phyloP scores from a whole-genome alignment of 2,329 filamentous ascomycete genomes.

The Cladosporium sp. region DNA sequence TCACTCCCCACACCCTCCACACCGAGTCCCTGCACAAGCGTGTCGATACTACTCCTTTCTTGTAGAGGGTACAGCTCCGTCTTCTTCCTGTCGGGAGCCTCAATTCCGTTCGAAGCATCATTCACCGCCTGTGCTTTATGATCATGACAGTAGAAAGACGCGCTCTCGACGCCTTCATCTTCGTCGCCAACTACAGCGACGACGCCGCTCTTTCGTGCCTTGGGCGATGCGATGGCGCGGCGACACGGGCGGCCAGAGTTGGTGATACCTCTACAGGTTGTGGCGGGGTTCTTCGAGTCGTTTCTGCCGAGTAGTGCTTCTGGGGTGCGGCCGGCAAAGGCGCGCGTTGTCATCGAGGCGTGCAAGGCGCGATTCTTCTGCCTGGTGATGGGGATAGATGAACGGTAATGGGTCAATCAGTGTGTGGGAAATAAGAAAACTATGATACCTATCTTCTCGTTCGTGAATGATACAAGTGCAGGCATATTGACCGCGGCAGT shows the following conservation, averaged over 20 bases:
- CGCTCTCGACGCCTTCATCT: constrained; percentile 44
- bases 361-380: not conserved
- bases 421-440: not conserved
- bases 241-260: constrained; percentile 76
- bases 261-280: constrained; percentile 85
- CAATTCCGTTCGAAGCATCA: constrained; percentile 18
- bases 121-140: constrained; percentile 74
- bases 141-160: constrained; percentile 83
- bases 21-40: constrained; percentile 71
- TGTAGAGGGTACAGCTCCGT: constrained; percentile 49
- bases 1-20: constrained; percentile 16
- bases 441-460: not conserved
- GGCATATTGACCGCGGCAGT: not conserved
- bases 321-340: constrained; percentile 64
- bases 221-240: constrained; percentile 54
- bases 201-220: constrained; percentile 27
- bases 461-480: not conserved
- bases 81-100: constrained; percentile 20
- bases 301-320: constrained; percentile 71
- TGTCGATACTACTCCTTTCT: constrained; percentile 75
- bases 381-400: not conserved
- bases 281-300: constrained; percentile 76
- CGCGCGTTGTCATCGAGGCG: not conserved
- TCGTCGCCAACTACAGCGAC: constrained; percentile 43
- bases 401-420: not conserved